Evolutionary conservation across 2,329 filamentous ascomycete genomes (phyloP), one percentile per base, ranked within the genome.

Genomic region (Cladophialophora immunda): DNA sequence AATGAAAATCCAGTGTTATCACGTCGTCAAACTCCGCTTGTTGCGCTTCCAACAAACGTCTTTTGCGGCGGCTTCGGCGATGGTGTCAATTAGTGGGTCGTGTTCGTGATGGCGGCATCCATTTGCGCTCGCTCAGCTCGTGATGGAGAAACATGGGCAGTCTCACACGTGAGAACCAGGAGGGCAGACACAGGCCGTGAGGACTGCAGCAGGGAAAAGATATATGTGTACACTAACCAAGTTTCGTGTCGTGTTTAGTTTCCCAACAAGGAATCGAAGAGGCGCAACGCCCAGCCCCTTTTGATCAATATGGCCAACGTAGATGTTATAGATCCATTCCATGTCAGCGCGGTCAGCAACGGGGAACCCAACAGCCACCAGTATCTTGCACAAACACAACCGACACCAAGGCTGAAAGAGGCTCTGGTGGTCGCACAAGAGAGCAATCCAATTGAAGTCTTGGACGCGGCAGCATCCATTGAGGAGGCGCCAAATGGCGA

Each of bases 41-140:
- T 29, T 56, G 30, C 53, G 27, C 32, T 4, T 32, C 13, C 27
- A 6, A 15, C 50, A 54, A 19, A 54, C 50, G 17, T 27, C 50
- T 29, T 19, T 29, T 4, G 50, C 50, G 29, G 50, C 22, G 47
- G 34, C 3, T 54, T 29, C 32, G 30, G 45, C 60, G 47, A 65
- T 65, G 62, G 62, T 58, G 62, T 60, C 62, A 65, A 25, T 15
- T 55, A 29, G 62, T 65, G 62, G 62, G 56, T 58, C 56, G 6
- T 45, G 45, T 58, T 58, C 56, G 62, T 65, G 62, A 58, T 65
- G 25, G 27, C 5, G 8, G 25, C n/a, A 27, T 38, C 55, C 55
- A 17, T 36, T 22, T 27, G 2, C 38, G 19, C 22, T 27, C 45
- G 4, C 13, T 7, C 2, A 27, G n/a, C 22, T 22, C 1, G 15